A percentile compares a stretch with the other conserved stretches of the same genome.
Conservation (phyloP, 257 asterid genomes). For the Verbascum thapsus region DNA sequence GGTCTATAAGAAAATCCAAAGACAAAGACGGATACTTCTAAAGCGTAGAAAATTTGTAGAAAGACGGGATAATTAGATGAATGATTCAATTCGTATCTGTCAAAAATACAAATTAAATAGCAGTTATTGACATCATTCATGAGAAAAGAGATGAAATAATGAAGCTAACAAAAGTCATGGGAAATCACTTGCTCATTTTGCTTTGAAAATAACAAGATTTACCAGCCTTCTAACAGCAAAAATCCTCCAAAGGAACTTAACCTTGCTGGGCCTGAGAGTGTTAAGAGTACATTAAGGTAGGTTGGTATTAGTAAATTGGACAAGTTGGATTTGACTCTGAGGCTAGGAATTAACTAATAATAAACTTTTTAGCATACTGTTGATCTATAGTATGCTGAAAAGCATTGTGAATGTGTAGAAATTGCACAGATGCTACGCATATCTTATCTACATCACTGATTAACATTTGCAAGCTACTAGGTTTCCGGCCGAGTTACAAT, state of each 20-base stretch:
- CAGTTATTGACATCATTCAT: no score
- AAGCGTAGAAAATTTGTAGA: no score
- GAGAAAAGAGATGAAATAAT: slow-evolving; percentile 32
- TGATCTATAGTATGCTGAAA: not conserved
- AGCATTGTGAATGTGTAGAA: not conserved
- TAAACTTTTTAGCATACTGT: not conserved
- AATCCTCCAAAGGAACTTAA: slow-evolving; percentile 41
- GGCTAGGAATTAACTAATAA: slow-evolving; percentile 29
- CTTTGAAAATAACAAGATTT: slow-evolving; percentile 25
- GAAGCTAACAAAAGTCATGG: slow-evolving; percentile 42
- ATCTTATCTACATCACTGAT: no score
- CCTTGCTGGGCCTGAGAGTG: slow-evolving; percentile 34
- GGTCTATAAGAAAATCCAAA: no score
- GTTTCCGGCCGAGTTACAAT: not conserved
- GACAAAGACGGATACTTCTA: no score
- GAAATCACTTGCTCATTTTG: slow-evolving; percentile 59
- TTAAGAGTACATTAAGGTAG: slow-evolving; percentile 25
- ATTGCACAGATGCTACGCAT: no score
- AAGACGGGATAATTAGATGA: no score
- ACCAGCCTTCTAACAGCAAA: not conserved
- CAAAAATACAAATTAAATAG: no score
- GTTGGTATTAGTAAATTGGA: slow-evolving; percentile 24
- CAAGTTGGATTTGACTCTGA: slow-evolving; percentile 53
- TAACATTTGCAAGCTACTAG: slow-evolving; percentile 23
- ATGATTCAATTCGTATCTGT: no score